Evolutionary conservation across 202 grass and related monocot species (phyloP).

Genomic region (Schoenoplectus triqueter): DNA sequence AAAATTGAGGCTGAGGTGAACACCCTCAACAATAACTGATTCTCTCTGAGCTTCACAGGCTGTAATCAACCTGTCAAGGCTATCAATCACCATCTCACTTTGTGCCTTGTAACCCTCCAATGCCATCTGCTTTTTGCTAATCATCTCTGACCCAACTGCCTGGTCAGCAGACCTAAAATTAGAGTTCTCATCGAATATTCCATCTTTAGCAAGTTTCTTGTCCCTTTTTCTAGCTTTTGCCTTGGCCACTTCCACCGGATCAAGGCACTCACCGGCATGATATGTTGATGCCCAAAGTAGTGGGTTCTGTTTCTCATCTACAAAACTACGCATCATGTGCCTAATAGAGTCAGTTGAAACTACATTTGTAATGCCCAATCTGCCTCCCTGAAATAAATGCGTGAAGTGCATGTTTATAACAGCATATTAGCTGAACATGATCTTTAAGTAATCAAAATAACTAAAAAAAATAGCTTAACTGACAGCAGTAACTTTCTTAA

Average conservation of each 20-base stretch:
- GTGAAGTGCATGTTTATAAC: background rate
- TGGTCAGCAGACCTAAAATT: constrained; percentile 41
- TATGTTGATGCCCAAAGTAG: constrained; percentile 97
- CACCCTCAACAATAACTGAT: constrained; percentile 59
- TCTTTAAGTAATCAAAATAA: background rate
- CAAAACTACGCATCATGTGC: constrained; percentile 97
- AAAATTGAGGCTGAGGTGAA: constrained; percentile 98
- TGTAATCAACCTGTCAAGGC: constrained; percentile 81
- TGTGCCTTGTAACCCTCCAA: constrained; percentile 83
- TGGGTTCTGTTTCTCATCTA: constrained; percentile 81
- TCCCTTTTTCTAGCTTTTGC: constrained; percentile 69
- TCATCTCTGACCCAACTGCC: constrained; percentile 39
- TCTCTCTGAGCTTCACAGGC: constrained; percentile 89
- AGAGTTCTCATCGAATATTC: constrained; percentile 41
- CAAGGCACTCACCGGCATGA: constrained; percentile 91
- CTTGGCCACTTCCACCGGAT: constrained; percentile 75
- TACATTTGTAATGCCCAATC: constrained; percentile 83
- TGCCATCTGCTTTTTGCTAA: constrained; percentile 93
- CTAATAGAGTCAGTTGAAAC: constrained; percentile 94
- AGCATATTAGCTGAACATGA: constrained; percentile 15
- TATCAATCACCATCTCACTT: too few species aligned
- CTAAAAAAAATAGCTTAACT: background rate
- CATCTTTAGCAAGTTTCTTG: constrained; percentile 62
- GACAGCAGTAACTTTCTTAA: background rate
- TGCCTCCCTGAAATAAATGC: constrained; percentile 63